phyloP scores from a whole-genome alignment of 2,329 filamentous ascomycete species.

The Botrytis byssoidea region DNA sequence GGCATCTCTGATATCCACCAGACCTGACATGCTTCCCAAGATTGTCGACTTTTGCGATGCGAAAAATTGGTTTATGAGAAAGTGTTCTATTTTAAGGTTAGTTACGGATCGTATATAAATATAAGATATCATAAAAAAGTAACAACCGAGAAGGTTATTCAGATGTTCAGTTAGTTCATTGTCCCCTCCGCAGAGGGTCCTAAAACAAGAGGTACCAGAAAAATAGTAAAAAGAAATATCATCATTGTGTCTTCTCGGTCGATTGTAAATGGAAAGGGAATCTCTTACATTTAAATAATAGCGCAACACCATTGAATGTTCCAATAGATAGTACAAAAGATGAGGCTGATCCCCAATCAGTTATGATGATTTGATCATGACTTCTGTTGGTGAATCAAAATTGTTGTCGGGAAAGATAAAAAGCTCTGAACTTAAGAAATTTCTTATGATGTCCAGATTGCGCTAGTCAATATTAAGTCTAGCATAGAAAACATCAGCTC shows the following conservation, averaged over 20 bases:
- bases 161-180: conserved; percentile 89
- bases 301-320: neutral
- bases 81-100: neutral
- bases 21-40: neutral
- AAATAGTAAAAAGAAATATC: conserved; percentile 64
- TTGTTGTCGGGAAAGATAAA: neutral
- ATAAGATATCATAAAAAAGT: neutral
- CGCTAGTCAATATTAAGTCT: conserved; percentile 1
- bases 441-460: neutral
- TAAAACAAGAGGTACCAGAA: conserved; percentile 99
- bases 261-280: neutral
- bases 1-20: neutral
- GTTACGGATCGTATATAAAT: neutral
- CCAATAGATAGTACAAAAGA: neutral
- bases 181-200: conserved; percentile 55
- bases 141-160: conserved; percentile 44
- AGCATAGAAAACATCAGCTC: neutral
- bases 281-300: conserved; percentile 13
- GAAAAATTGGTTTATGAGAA: neutral
- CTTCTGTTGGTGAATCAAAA: neutral
- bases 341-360: neutral
- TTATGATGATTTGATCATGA: neutral
- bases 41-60: neutral
- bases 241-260: conserved; percentile 54
- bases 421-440: neutral